Percentiles rank a stretch among this genome's conserved stretches.
phyloP scores from a whole-genome alignment of 768 basidiomycete species.

The Myochromella boudieri region DNA sequence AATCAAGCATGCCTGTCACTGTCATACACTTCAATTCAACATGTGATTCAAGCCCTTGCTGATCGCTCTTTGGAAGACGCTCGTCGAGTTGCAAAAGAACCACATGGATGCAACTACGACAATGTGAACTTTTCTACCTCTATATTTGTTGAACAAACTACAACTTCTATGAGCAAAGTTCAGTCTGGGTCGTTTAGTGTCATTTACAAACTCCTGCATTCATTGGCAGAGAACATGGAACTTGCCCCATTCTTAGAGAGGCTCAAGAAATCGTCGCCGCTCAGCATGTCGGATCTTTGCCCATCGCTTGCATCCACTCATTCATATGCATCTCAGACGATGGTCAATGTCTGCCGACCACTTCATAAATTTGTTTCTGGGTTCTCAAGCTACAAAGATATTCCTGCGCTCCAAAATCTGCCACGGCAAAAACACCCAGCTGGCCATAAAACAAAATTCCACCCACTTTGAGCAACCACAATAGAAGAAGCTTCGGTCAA shows the following conservation, averaged over 20 bases:
- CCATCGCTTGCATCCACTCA: not conserved
- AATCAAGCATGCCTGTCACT: constrained; percentile 4
- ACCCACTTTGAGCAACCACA: constrained; percentile 21
- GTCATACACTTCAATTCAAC: constrained; percentile 5
- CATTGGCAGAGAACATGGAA: constrained; percentile 18
- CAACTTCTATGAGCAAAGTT: constrained; percentile 27
- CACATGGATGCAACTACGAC: constrained; percentile 4
- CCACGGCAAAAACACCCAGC: too few relatives aligned
- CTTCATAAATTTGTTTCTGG: not conserved
- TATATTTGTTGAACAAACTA: constrained; percentile 29
- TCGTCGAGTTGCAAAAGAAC: not conserved
- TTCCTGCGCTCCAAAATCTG: constrained; percentile 27
- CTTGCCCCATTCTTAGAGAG: constrained; percentile 21
- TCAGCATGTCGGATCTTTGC: constrained; percentile 6
- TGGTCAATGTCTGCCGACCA: not conserved
- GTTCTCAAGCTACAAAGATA: constrained; percentile 6
- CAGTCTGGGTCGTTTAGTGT: constrained; percentile 33
- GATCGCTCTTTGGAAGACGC: constrained; percentile 2
- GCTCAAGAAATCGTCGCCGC: constrained; percentile 8
- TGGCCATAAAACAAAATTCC: constrained; percentile 25
- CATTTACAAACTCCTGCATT: constrained; percentile 26
- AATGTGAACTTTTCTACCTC: constrained; percentile 19
- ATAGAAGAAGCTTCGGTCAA: constrained; percentile 30
- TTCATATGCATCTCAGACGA: not conserved
- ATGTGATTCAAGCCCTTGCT: constrained; percentile 4